phyloP scores from a whole-genome alignment of 192 early-diverging fungal species.

The Mortierella antarctica region DNA sequence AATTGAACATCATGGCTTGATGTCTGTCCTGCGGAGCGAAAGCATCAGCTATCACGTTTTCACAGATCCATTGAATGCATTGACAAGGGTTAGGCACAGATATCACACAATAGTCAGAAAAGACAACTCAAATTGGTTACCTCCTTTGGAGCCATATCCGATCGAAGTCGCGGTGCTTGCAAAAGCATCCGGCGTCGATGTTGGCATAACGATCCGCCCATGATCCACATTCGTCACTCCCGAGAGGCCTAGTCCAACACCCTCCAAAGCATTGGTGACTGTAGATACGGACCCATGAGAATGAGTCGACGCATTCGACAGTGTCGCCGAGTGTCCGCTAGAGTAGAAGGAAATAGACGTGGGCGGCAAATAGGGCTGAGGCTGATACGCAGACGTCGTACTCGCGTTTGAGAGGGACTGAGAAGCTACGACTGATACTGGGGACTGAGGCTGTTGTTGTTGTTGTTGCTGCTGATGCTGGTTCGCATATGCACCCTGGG shows the following conservation, averaged over 20 bases:
- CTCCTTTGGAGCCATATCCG: slow-evolving; percentile 3
- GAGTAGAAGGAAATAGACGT: slow-evolving; percentile 8
- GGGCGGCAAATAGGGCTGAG: slow-evolving; percentile 16
- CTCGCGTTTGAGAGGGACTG: slow-evolving; percentile 7
- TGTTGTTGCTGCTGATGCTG: slow-evolving; percentile 14
- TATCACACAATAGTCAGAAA: background rate
- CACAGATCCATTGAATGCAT: background rate
- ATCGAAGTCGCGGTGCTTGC: background rate
- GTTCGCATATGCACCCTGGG: background rate
- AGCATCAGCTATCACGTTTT: background rate
- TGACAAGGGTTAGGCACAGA: background rate
- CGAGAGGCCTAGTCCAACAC: slow-evolving; percentile 29
- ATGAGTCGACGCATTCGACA: slow-evolving; percentile 4
- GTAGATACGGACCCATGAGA: slow-evolving; percentile 12
- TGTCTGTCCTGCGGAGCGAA: background rate
- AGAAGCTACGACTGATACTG: slow-evolving; percentile 15
- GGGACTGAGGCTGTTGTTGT: slow-evolving; percentile 16
- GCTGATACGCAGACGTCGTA: slow-evolving; percentile 1
- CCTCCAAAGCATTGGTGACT: slow-evolving; percentile 24
- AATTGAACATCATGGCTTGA: background rate
- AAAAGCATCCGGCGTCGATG: background rate
- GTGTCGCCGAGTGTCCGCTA: slow-evolving; percentile 13
- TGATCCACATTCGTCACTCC: slow-evolving; percentile 19
- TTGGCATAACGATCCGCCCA: slow-evolving; percentile 5
- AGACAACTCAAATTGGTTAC: background rate